Percentiles rank a stretch among this genome's conserved stretches.
phyloP scores from a whole-genome alignment of 257 asterid genomes.

The Cordia subcordata region DNA sequence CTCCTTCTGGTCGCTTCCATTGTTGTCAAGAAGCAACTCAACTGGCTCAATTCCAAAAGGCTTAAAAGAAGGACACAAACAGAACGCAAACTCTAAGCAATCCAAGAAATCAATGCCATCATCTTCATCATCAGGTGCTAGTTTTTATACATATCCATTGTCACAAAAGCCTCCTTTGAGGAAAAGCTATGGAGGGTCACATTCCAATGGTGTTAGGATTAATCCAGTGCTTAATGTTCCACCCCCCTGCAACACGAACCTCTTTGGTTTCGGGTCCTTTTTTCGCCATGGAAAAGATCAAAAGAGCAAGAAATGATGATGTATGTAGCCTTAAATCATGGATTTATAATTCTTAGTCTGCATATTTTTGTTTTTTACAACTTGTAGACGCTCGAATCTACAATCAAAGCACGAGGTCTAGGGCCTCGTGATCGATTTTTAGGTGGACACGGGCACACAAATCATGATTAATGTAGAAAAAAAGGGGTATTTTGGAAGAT shows the following conservation, averaged over 20 bases:
- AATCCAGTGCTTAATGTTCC: constrained; percentile 38
- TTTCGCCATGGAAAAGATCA: constrained; percentile 40
- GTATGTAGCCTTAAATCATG: not conserved
- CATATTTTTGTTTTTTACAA: too few species aligned
- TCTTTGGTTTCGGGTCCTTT: constrained; percentile 42
- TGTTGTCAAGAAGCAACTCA: constrained; percentile 40
- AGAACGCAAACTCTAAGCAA: constrained; percentile 13
- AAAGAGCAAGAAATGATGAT: constrained; percentile 30
- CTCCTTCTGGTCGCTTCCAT: constrained; percentile 43
- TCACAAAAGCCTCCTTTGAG: constrained; percentile 45
- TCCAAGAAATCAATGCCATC: constrained; percentile 11
- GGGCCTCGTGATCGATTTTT: too few species aligned
- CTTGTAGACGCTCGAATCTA: too few species aligned
- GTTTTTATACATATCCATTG: constrained; percentile 19
- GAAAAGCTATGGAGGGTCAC: constrained; percentile 30
- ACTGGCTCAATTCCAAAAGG: constrained; percentile 36
- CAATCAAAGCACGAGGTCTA: too few species aligned
- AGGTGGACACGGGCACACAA: too few species aligned
- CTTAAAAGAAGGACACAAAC: constrained; percentile 24
- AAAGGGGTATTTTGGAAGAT: not conserved
- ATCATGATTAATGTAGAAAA: not conserved
- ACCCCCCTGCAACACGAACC: constrained; percentile 35
- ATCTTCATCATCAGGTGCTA: constrained; percentile 12
- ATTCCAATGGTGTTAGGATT: constrained; percentile 31
- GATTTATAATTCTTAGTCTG: too few species aligned